phyloP scores from a whole-genome alignment of 2,329 filamentous ascomycete genomes.

The Pseudogymnoascus sp. region DNA sequence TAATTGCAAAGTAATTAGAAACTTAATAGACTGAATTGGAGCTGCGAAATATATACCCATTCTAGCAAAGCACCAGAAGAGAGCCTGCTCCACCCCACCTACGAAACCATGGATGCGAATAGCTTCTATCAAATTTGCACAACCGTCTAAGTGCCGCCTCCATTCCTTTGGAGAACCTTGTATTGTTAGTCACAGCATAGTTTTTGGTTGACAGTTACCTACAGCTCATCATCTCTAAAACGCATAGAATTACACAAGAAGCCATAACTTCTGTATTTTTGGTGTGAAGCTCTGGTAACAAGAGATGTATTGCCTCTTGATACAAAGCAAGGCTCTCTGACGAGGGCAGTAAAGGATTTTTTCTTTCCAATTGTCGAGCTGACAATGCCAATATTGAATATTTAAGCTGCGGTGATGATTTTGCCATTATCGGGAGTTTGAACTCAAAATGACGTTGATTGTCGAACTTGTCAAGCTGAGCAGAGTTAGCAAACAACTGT shows the following conservation, averaged over 20 bases:
- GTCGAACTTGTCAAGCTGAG: constrained; percentile 45
- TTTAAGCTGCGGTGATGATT: constrained; percentile 35
- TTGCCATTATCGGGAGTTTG: constrained; percentile 38
- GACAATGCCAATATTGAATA: constrained; percentile 43
- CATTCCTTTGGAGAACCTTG: constrained; percentile 36
- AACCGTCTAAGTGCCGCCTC: constrained; percentile 43
- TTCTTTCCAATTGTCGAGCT: constrained; percentile 41
- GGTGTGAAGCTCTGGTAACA: constrained; percentile 39
- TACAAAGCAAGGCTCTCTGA: constrained; percentile 40
- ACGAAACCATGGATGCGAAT: constrained; percentile 43
- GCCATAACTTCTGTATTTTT: constrained; percentile 42
- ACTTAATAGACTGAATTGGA: not conserved
- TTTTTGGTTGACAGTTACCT: constrained; percentile 15
- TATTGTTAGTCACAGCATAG: not conserved
- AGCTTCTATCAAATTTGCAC: constrained; percentile 41
- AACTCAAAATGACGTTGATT: constrained; percentile 39
- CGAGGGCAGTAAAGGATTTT: constrained; percentile 31
- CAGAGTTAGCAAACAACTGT: not conserved
- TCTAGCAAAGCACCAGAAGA: constrained; percentile 47
- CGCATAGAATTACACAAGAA: constrained; percentile 44
- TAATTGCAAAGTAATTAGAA: constrained; percentile 8
- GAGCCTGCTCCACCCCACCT: constrained; percentile 39
- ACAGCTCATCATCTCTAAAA: constrained; percentile 45
- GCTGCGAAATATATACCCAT: constrained; percentile 32
- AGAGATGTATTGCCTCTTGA: constrained; percentile 41